Evolutionary conservation across 768 basidiomycete species (phyloP).

Genomic region (Paxillus rubicundulus): DNA sequence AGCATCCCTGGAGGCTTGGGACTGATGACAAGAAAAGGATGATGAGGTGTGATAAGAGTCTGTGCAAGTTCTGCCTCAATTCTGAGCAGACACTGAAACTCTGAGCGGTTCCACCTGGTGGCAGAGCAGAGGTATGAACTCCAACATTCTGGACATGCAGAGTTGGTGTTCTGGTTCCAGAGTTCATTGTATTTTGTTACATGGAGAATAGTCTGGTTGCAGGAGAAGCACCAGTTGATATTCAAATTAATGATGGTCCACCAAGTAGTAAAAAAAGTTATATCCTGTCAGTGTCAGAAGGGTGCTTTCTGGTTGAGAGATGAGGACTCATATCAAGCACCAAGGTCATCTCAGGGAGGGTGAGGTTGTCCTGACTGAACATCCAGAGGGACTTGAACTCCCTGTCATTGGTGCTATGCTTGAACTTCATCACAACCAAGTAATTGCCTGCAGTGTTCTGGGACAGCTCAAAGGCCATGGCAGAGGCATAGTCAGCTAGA

Average conservation of each 20-base stretch:
- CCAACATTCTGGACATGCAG: too few species aligned
- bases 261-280: conserved; percentile 9
- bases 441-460: conserved; percentile 64
- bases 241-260: conserved; percentile 30
- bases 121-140: too few species aligned
- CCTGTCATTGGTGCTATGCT: conserved; percentile 64
- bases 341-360: conserved; percentile 15
- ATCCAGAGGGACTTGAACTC: conserved; percentile 62
- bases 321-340: conserved; percentile 15
- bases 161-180: too few species aligned
- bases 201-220: conserved; percentile 31
- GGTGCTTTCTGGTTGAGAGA: too few species aligned
- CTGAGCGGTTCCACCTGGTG: too few species aligned
- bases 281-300: neutral
- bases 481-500: conserved; percentile 71
- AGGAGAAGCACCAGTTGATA: conserved; percentile 32
- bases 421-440: conserved; percentile 77
- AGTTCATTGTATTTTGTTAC: too few species aligned
- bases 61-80: too few species aligned
- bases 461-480: conserved; percentile 67
- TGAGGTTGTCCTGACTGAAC: conserved; percentile 46
- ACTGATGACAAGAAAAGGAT: too few species aligned
- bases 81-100: too few species aligned
- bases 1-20: too few species aligned
- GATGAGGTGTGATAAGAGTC: too few species aligned